These are phyloP conservation scores for Dimargaris cristalligena DNA, from an alignment of 192 early-diverging fungal species.

Conservation along the genomic window DNA sequence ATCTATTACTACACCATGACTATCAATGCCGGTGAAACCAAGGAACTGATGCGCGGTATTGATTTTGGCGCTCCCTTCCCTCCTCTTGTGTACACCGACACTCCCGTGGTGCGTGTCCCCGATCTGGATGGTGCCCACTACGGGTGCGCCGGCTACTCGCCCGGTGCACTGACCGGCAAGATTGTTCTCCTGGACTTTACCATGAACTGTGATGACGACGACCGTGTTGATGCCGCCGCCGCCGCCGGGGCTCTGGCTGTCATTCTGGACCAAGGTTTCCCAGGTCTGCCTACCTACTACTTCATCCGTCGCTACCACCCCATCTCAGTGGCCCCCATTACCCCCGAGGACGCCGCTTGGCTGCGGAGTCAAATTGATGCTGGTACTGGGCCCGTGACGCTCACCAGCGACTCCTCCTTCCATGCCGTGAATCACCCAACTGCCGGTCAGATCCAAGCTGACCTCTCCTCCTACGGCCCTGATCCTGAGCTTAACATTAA, in stretches of 20 bases:
- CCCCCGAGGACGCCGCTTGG: not conserved
- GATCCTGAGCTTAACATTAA: slow-evolving; percentile 10
- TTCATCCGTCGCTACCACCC: not conserved
- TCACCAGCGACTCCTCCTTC: not conserved
- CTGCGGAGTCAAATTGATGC: not conserved
- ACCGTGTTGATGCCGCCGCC: not conserved
- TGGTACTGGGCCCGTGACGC: not conserved
- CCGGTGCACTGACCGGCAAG: not conserved
- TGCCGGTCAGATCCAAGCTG: slow-evolving; percentile 5
- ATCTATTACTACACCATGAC: not conserved
- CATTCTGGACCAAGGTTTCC: not conserved
- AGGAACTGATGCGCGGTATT: not conserved
- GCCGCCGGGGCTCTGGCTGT: slow-evolving; percentile 4
- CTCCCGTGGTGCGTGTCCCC: not conserved
- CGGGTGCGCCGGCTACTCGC: not conserved
- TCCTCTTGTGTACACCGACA: not conserved
- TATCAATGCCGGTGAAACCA: not conserved
- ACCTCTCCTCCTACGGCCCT: slow-evolving; percentile 10
- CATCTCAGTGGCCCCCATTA: not conserved
- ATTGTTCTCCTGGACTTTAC: not conserved
- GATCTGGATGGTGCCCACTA: not conserved
- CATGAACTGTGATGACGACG: not conserved
- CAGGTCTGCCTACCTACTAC: not conserved
- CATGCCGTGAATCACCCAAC: not conserved
- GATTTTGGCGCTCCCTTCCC: not conserved